Evolutionary conservation across 1,284 basidiomycete genomes (phyloP).

Genomic region (Tilletia caries): DNA sequence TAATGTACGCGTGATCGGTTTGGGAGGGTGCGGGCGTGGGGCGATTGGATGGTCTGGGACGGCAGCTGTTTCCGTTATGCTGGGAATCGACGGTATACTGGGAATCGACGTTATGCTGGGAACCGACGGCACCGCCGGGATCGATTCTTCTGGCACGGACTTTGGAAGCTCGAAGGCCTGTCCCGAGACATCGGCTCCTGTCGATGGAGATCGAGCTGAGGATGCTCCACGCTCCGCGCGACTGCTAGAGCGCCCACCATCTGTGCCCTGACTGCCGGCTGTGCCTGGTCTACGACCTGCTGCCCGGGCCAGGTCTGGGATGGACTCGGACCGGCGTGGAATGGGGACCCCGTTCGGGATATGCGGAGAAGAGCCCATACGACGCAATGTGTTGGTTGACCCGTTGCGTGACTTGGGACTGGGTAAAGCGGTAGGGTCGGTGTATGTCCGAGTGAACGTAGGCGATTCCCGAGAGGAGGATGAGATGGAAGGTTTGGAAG

Average conservation of each 20-base stretch:
- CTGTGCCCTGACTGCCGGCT: neutral
- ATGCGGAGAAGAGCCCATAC: slow-evolving; percentile 6
- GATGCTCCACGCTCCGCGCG: neutral
- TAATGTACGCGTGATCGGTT: neutral
- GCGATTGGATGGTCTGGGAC: too few species aligned
- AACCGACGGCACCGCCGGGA: neutral
- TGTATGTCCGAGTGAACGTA: neutral
- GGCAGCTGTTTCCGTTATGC: neutral
- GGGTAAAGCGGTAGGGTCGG: neutral
- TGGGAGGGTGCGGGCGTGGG: neutral
- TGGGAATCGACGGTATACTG: neutral
- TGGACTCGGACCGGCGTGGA: neutral
- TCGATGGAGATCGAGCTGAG: neutral
- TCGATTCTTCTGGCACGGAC: neutral
- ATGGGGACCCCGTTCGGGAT: neutral
- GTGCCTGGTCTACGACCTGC: neutral
- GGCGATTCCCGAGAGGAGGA: neutral
- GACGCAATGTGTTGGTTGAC: neutral
- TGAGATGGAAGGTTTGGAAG: neutral
- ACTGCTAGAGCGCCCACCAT: neutral
- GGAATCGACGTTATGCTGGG: neutral
- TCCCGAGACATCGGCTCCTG: too few species aligned
- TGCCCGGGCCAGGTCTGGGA: neutral
- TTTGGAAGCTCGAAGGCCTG: neutral
- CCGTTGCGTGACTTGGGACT: slow-evolving; percentile 5